Evolutionary conservation across 176 grass and related monocot species (phyloP).

Genomic region (Secale cereale): DNA sequence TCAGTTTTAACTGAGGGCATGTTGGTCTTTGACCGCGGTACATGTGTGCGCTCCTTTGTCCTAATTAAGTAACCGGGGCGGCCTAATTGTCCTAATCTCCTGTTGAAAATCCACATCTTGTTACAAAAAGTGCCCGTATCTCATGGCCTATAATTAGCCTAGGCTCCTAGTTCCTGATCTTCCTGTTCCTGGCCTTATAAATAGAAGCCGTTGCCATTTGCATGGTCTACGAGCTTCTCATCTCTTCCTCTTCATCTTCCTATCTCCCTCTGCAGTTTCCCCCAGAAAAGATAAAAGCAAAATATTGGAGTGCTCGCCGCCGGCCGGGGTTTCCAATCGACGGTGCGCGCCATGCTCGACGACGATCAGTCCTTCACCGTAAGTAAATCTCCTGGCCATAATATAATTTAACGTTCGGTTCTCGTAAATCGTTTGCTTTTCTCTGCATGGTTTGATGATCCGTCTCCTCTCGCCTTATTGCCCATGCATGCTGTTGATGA

Average conservation of each 20-base stretch:
- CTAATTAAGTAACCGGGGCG: constrained; percentile 38
- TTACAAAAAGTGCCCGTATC: constrained; percentile 23
- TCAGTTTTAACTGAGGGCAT: constrained; percentile 8
- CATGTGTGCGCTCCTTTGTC: constrained; percentile 21
- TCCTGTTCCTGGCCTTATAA: constrained; percentile 42
- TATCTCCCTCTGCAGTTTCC: not conserved
- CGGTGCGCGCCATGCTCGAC: constrained; percentile 35
- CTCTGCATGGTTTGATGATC: not conserved
- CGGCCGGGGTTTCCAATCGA: not conserved
- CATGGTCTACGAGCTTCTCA: constrained; percentile 19
- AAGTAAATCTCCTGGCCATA: constrained; percentile 7
- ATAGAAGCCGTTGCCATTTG: constrained; percentile 35
- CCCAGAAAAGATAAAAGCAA: not conserved
- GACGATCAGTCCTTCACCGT: constrained; percentile 23
- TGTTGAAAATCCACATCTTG: constrained; percentile 38
- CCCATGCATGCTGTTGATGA: constrained; percentile 30
- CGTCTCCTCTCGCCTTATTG: not conserved
- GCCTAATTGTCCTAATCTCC: constrained; percentile 13
- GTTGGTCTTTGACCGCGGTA: constrained; percentile 16
- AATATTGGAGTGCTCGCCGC: not conserved
- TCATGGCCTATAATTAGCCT: constrained; percentile 45
- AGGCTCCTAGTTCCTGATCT: constrained; percentile 17
- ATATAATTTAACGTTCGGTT: not conserved
- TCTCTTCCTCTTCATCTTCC: not conserved
- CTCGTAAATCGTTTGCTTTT: not conserved